phyloP scores from a whole-genome alignment of 306 rosid species.

The Vigna hirtella region DNA sequence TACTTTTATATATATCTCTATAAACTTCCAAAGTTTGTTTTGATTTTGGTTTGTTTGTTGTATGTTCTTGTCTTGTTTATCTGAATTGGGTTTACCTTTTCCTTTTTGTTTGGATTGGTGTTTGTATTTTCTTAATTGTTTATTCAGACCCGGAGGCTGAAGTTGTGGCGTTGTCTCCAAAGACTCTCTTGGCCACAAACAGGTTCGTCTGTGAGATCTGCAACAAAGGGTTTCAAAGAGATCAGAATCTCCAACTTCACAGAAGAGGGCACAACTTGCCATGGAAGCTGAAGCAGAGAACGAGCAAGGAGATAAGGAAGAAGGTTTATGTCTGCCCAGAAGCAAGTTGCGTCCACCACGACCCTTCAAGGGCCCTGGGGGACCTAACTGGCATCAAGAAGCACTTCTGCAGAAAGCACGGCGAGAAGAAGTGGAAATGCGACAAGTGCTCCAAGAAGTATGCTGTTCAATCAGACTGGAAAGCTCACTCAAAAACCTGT shows the following conservation, averaged over 20 bases:
- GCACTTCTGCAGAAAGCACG: constrained; percentile 94
- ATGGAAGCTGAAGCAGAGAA: constrained; percentile 94
- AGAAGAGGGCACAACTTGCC: constrained; percentile 96
- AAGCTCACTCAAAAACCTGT: constrained; percentile 96
- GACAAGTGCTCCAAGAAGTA: constrained; percentile 93
- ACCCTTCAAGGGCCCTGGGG: constrained; percentile 90
- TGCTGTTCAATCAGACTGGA: constrained; percentile 98
- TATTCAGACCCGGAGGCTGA: constrained; percentile 92
- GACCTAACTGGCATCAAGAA: constrained; percentile 96
- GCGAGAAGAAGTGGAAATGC: constrained; percentile 99
- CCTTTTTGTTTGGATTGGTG: neutral
- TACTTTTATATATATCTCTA: neutral
- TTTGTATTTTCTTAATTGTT: constrained; percentile 13
- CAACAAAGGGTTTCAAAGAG: constrained; percentile 91
- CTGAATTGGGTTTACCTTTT: neutral
- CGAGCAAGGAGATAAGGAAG: constrained; percentile 79
- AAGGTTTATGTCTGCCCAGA: constrained; percentile 97
- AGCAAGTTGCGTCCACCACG: constrained; percentile 81
- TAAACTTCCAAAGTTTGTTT: neutral
- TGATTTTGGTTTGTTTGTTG: constrained; percentile 1
- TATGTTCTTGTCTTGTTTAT: constrained; percentile 14
- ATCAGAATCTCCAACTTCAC: constrained; percentile 95
- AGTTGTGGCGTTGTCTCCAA: constrained; percentile 88
- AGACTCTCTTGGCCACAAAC: constrained; percentile 78
- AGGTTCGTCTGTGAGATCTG: constrained; percentile 95